These are phyloP conservation scores for Coelastrella sp. DNA, from an alignment of 139 green algal species.

Conservation along the genomic window DNA sequence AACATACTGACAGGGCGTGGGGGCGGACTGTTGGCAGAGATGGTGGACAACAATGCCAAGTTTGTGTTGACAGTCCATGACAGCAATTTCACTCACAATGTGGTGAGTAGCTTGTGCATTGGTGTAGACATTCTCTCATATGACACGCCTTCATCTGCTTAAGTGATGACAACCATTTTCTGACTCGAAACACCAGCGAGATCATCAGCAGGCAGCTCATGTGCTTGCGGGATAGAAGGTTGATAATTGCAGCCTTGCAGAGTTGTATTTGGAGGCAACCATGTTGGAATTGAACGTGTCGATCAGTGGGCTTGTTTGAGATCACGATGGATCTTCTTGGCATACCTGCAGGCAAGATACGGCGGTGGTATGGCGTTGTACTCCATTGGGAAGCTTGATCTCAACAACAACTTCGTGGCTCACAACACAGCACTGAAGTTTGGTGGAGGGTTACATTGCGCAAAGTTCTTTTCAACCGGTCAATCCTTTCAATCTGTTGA, in stretches of 20 bases:
- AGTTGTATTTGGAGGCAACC: no score
- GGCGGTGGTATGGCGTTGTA: conserved; percentile 3
- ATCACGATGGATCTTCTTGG: no score
- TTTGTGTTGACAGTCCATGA: neutral
- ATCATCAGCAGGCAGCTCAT: no score
- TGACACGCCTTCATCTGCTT: no score
- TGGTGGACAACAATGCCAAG: conserved; percentile 5
- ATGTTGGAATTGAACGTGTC: no score
- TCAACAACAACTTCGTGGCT: conserved; percentile 30
- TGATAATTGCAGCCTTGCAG: no score
- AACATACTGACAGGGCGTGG: neutral
- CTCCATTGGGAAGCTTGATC: neutral
- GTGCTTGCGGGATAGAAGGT: no score
- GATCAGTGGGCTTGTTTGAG: no score
- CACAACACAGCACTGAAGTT: conserved; percentile 43
- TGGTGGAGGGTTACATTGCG: conserved; percentile 20
- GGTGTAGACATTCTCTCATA: no score
- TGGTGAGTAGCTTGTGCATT: neutral
- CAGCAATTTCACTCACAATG: conserved; percentile 35
- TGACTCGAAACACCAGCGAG: no score
- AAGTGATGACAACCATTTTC: no score
- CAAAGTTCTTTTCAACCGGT: neutral
- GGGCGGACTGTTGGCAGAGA: conserved; percentile 18
- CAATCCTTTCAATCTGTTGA: neutral
- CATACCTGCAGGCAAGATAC: conserved; percentile 11